Conservation (phyloP, 1,284 basidiomycete species). For the Xerocomus amazonicus region DNA sequence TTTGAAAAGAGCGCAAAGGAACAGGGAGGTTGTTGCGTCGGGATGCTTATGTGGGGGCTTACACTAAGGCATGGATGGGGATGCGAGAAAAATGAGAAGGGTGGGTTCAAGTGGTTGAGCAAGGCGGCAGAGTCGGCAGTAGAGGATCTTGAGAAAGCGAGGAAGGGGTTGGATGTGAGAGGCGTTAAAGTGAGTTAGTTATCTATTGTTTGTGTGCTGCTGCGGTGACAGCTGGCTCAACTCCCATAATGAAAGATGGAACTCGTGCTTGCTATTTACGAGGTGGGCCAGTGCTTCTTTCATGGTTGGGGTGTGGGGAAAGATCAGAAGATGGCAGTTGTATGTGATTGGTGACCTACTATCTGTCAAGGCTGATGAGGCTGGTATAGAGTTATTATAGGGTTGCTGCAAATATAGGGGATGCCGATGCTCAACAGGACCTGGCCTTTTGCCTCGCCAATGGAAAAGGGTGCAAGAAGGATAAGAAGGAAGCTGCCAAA, state of each 20-base stretch:
- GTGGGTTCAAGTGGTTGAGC: conserved; percentile 80
- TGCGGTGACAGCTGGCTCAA: conserved; percentile 1
- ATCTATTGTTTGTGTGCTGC: background rate
- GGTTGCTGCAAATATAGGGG: conserved; percentile 80
- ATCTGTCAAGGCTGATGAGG: conserved; percentile 2
- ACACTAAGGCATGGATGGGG: conserved; percentile 90
- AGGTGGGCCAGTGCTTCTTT: conserved; percentile 90
- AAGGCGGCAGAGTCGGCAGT: conserved; percentile 80
- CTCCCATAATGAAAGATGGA: conserved; percentile 49
- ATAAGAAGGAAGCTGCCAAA: conserved; percentile 80
- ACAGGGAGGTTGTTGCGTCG: conserved; percentile 79
- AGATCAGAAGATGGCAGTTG: conserved; percentile 84
- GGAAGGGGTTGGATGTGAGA: conserved; percentile 33
- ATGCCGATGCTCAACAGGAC: conserved; percentile 83
- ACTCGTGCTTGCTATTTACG: conserved; percentile 85
- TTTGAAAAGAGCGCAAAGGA: conserved; percentile 80
- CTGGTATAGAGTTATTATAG: conserved; percentile 72
- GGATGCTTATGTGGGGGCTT: conserved; percentile 92
- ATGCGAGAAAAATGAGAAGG: conserved; percentile 69
- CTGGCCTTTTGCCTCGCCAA: conserved; percentile 83
- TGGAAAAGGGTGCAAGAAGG: conserved; percentile 87
- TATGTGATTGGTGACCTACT: conserved; percentile 36
- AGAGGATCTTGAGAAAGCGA: conserved; percentile 66
- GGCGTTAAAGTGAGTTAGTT: conserved; percentile 43
- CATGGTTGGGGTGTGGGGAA: conserved; percentile 87